Percentiles rank a stretch among this genome's conserved stretches.
phyloP scores from a whole-genome alignment of 345 rosid genomes.

The Litchi chinensis region DNA sequence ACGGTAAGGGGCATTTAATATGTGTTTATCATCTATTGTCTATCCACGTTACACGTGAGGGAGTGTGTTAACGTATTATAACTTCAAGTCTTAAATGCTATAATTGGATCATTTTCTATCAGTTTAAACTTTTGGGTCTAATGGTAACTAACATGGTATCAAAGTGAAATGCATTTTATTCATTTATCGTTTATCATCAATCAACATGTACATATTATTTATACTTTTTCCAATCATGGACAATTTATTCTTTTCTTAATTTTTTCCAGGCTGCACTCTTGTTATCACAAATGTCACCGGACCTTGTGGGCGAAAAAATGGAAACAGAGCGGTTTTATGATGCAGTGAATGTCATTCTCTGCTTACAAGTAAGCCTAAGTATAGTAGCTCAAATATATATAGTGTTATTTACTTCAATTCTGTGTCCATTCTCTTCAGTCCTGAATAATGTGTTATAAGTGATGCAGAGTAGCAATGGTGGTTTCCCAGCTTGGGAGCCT shows the following conservation, averaged over 20 bases:
- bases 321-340: slow-evolving; percentile 35
- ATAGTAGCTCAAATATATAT: background rate
- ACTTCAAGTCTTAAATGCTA: no score
- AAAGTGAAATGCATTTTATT: no score
- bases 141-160: no score
- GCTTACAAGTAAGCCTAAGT: slow-evolving; percentile 40
- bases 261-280: slow-evolving; percentile 36
- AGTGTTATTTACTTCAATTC: background rate
- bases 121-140: no score
- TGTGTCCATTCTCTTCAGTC: background rate
- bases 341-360: slow-evolving; percentile 53
- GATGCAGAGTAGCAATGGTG: slow-evolving; percentile 50
- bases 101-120: no score
- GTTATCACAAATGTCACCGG: slow-evolving; percentile 44
- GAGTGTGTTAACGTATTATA: no score
- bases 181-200: no score
- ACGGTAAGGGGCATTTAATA: no score
- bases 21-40: no score
- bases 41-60: no score
- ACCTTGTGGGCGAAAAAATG: slow-evolving; percentile 45
- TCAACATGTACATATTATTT: no score
- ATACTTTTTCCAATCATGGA: background rate
- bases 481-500: slow-evolving; percentile 59
- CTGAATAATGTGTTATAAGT: background rate
- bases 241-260: background rate